phyloP scores from a whole-genome alignment of 371 early-diverging fungal species.

The Mucor piriformis region DNA sequence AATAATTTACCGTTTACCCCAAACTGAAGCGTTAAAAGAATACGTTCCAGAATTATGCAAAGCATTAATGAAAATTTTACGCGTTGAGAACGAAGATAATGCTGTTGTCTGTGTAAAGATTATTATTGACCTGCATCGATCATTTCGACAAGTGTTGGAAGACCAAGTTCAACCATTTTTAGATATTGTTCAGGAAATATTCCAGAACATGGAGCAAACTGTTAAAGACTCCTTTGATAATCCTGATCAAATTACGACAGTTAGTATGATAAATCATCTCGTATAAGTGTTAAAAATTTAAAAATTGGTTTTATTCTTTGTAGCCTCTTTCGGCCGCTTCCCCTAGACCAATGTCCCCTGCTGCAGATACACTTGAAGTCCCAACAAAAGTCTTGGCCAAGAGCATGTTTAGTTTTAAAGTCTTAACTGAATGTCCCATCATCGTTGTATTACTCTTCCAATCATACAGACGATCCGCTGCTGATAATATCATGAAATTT shows the following conservation, averaged over 20 bases:
- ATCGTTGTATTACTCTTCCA: slow-evolving; percentile 96
- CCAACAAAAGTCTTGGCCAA: slow-evolving; percentile 69
- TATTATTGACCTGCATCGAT: slow-evolving; percentile 92
- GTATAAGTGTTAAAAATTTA: too few relatives aligned
- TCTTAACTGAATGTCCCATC: slow-evolving; percentile 95
- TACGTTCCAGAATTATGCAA: slow-evolving; percentile 63
- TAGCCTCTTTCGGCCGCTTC: slow-evolving; percentile 64
- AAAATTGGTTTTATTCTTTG: not conserved
- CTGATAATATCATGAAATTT: slow-evolving; percentile 79
- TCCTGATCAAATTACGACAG: slow-evolving; percentile 52
- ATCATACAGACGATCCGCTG: slow-evolving; percentile 78
- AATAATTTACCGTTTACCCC: slow-evolving; percentile 91
- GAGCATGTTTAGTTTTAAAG: slow-evolving; percentile 92
- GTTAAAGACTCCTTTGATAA: slow-evolving; percentile 81
- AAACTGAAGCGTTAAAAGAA: slow-evolving; percentile 74
- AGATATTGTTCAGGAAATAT: slow-evolving; percentile 91
- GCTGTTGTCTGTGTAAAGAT: slow-evolving; percentile 91
- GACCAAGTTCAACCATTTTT: slow-evolving; percentile 89
- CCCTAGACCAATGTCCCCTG: slow-evolving; percentile 81
- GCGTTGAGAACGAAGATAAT: slow-evolving; percentile 96
- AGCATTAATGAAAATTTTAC: slow-evolving; percentile 78
- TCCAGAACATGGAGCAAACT: slow-evolving; percentile 85
- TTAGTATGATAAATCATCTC: slow-evolving; percentile 24
- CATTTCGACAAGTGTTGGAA: slow-evolving; percentile 80
- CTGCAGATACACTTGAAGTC: slow-evolving; percentile 60